Conservation (phyloP, 2,329 filamentous ascomycete genomes). For the Truncatella angustata region DNA sequence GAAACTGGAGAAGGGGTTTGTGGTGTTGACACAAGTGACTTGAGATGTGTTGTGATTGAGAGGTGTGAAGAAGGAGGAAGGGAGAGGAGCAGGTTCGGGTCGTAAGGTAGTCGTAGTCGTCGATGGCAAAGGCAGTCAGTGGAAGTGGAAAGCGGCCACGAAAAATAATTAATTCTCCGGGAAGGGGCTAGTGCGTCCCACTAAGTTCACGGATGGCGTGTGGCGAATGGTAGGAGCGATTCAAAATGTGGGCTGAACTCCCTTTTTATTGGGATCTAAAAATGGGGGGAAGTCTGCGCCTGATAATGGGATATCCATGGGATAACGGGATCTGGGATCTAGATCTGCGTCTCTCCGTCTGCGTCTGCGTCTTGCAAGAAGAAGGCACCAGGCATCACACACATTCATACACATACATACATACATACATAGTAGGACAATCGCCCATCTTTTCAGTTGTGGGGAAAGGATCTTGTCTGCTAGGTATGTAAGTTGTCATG, state of each 20-base stretch:
- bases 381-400: no score
- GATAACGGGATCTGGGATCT: not conserved
- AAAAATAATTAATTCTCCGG: conserved; percentile 31
- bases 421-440: no score
- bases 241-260: not conserved
- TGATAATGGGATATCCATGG: not conserved
- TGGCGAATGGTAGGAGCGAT: conserved; percentile 7
- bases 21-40: conserved; percentile 36
- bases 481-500: no score
- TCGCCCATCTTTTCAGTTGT: no score
- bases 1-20: conserved; percentile 35
- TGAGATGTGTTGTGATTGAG: conserved; percentile 36
- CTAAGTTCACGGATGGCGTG: conserved; percentile 7
- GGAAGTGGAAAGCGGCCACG: conserved; percentile 30
- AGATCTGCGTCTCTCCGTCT: no score
- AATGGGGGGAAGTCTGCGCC: not conserved
- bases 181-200: conserved; percentile 10
- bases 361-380: no score
- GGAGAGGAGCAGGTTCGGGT: no score
- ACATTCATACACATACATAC: no score
- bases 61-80: conserved; percentile 32
- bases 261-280: not conserved
- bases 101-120: no score
- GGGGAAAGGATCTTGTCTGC: no score
- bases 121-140: no score